phyloP scores from a whole-genome alignment of 1,284 basidiomycete species.

The Apiotrichum akiyoshidainum region DNA sequence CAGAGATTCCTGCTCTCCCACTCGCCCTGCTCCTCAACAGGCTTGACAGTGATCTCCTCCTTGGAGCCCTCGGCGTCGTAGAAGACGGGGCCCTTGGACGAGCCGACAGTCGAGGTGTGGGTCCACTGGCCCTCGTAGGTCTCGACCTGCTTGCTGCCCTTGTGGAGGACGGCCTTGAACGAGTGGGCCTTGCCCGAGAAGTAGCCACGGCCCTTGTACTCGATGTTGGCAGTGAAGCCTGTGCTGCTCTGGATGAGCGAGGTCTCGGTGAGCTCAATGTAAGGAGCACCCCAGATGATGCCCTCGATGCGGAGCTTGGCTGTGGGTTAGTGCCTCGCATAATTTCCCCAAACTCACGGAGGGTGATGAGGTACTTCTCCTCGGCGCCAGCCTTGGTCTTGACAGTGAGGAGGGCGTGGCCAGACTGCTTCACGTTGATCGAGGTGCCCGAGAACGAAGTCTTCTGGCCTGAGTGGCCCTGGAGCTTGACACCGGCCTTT shows the following conservation, averaged over 20 bases:
- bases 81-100: slow-evolving; percentile 54
- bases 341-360: slow-evolving; percentile 56
- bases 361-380: slow-evolving; percentile 84
- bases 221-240: slow-evolving; percentile 68
- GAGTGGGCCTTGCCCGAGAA: slow-evolving; percentile 89
- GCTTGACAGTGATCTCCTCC: slow-evolving; percentile 68
- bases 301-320: slow-evolving; percentile 65
- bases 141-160: slow-evolving; percentile 51
- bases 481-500: slow-evolving; percentile 71
- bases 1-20: slow-evolving; percentile 87
- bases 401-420: slow-evolving; percentile 81
- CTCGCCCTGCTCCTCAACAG: slow-evolving; percentile 65
- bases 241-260: slow-evolving; percentile 80
- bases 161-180: slow-evolving; percentile 75
- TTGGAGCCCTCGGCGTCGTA: slow-evolving; percentile 54
- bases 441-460: slow-evolving; percentile 66
- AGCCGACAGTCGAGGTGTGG: slow-evolving; percentile 59
- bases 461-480: slow-evolving; percentile 94
- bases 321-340: slow-evolving; percentile 7
- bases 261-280: slow-evolving; percentile 76
- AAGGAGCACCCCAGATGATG: slow-evolving; percentile 55
- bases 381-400: slow-evolving; percentile 56
- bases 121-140: slow-evolving; percentile 88
- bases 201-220: slow-evolving; percentile 95
- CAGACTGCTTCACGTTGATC: slow-evolving; percentile 93